phyloP scores from a whole-genome alignment of 2,329 filamentous ascomycete species.

The Tolypocladium sp. region DNA sequence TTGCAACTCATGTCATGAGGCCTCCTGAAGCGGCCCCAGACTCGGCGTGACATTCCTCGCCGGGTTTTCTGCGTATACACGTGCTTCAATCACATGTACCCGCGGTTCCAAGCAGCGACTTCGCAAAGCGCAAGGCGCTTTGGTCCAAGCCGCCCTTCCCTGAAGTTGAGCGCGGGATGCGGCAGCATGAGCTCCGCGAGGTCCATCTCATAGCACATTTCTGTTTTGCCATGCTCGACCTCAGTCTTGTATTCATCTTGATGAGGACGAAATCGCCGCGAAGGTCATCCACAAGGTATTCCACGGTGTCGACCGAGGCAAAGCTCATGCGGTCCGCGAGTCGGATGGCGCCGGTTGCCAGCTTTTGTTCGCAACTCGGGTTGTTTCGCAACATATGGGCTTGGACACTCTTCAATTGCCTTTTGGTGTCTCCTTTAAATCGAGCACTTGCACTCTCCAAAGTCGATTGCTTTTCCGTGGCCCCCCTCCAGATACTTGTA shows the following conservation, averaged over 20 bases:
- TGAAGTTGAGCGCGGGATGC: constrained; percentile 12
- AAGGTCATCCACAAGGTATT: constrained; percentile 56
- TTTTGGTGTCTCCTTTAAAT: constrained; percentile 62
- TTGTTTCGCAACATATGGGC: constrained; percentile 41
- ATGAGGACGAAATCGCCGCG: constrained; percentile 22
- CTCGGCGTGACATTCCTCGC: constrained; percentile 46
- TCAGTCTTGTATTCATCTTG: too few species aligned
- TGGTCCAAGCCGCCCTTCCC: constrained; percentile 4
- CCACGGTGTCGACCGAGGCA: constrained; percentile 24
- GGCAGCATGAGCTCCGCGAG: constrained; percentile 45
- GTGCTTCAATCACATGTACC: too few species aligned
- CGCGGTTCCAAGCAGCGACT: too few species aligned
- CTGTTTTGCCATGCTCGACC: constrained; percentile 36
- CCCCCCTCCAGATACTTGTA: constrained; percentile 57
- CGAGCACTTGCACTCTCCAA: constrained; percentile 59
- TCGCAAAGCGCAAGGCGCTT: too few species aligned
- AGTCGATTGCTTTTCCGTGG: constrained; percentile 42
- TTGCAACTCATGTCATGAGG: constrained; percentile 39
- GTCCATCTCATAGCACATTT: constrained; percentile 65
- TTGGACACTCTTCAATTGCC: constrained; percentile 61
- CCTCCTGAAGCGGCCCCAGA: constrained; percentile 48
- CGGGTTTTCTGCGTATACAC: constrained; percentile 39
- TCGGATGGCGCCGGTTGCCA: constrained; percentile 9
- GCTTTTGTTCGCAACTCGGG: constrained; percentile 19
- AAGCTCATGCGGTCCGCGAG: background rate